Base-by-base conservation (phyloP, 257 asterid genomes). In the Craterostigma plantagineum region DNA sequence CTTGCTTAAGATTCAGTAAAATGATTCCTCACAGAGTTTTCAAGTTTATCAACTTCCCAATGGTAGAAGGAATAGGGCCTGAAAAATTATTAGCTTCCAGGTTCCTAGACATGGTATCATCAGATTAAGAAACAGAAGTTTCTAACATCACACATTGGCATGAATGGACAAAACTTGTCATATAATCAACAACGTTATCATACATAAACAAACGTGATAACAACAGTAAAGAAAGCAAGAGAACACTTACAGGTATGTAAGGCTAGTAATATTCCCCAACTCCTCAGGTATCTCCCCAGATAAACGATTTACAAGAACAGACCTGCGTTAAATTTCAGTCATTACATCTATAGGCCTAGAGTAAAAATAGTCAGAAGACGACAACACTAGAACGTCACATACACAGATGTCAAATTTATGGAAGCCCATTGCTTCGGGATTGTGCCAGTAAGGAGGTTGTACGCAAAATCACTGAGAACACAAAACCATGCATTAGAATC, bases 361-460 rank as follows among this genome's bases (percentile, higher is more conserved):
- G 45, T 34, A 16, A n/a, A 43, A 11, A 27, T 42, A 16, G 33
- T 8, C 14, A 7, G n/a, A 18, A 8, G 1, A 15, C 4, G 17
- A 43, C 7, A 43, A 6, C 1, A 15, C 23, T 14, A 14, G 4
- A 3, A 7, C 15, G 10, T 10, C 45, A 43, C 48, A 30, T 86
- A 86, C 97, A 81, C 69, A 48, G 8, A 69, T 35, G 16, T 63
- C 59, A 87, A 63, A 59, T 60, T 64, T 13, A 53, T 59, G 0
- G 76, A 70, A 50, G 79, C 77, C 97, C 97, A 87, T 63, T 79
- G 81, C 45, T 54, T 35, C 35, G 97, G 97, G 66, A 87, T 79
- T 35, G 85, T 64, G 33, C 93, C 93, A 5, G 51, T 63, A 55
- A 87, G 76, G 53, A 73, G 77, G 61, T 87, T 87, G 67, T 69